Base-by-base conservation (phyloP, 164 flowering plant genomes). In the Piper longum region DNA sequence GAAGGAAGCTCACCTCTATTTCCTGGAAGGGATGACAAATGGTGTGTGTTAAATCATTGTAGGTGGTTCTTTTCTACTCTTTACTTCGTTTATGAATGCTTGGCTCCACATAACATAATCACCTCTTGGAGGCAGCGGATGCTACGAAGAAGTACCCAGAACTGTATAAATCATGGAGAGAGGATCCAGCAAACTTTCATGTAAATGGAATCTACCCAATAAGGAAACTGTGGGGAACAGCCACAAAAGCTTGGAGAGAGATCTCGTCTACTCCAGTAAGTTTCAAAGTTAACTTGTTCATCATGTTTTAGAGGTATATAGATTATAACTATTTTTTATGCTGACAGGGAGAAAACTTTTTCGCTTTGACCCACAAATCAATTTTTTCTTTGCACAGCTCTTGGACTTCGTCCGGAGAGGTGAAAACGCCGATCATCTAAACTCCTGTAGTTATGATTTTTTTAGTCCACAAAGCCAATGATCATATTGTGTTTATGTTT, bases 1-100 rank as follows among this genome's bases (percentile, higher is more conserved):
- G 73, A 80, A 84, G 75, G 92, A 84, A 75, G 83, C 83, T 9
- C 87, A 84, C 77, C 71, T 86, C 3, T 86, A 74, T 75, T 80
- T 65, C 66, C 81, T 86, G 4, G 92, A 86, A 73, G 92, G 92
- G 72, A 79, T 86, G 89, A 83, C 62, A 83, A 86, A 86, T 84
- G 92, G 92, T 86, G 70, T 58, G 82, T 63, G 41, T n/a, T 26
- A 26, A 42, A 4, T 43, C 17, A 16, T 57, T 56, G 7, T 62
- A 7, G 9, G 52, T 48, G 52, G 4, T 41, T 54, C 36, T 57
- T 56, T 41, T 16, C 52, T 41, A 42, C 18, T 70, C n/a, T 17
- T n/a, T 13, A 16, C 43, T 45, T 72, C 61, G 43, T 18, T 62
- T 61, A 41, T 62, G 13, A 56, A 51, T 66, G 56, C 62, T 59